phyloP scores from a whole-genome alignment of 805 yeast species.

The Torulaspora gathmanii region DNA sequence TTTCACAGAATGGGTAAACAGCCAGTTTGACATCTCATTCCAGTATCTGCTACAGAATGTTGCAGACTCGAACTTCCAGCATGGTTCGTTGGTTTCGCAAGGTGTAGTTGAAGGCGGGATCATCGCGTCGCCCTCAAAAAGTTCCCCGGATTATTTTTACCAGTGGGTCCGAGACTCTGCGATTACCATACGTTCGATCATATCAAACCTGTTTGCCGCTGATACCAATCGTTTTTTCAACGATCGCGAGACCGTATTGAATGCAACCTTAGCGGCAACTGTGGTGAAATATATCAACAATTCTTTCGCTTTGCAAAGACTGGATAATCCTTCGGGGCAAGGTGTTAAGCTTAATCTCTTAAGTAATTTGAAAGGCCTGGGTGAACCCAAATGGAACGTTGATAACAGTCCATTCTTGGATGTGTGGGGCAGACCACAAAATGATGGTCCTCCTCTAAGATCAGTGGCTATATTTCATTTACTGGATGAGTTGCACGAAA shows the following conservation, averaged over 20 bases:
- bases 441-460: conserved; percentile 90
- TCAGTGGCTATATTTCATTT: conserved; percentile 58
- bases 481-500: conserved; percentile 41
- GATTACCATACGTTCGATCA: conserved; percentile 62
- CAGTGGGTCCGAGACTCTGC: conserved; percentile 94
- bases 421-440: conserved; percentile 92
- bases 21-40: conserved; percentile 42
- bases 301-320: conserved; percentile 56
- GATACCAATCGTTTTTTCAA: conserved; percentile 20
- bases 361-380: conserved; percentile 53
- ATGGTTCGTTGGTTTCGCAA: conserved; percentile 25
- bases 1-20: conserved; percentile 44
- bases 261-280: conserved; percentile 25
- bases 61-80: conserved; percentile 38
- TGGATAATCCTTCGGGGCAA: conserved; percentile 63
- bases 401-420: conserved; percentile 58
- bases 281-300: conserved; percentile 62
- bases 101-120: conserved; percentile 62
- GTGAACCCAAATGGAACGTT: conserved; percentile 83
- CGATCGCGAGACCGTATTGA: conserved; percentile 5
- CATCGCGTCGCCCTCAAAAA: conserved; percentile 76
- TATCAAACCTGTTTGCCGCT: conserved; percentile 44
- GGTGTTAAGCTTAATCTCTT: conserved; percentile 32
- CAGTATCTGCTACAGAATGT: conserved; percentile 45
- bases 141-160: conserved; percentile 72